Conservation (phyloP, 164 flowering plant species). For the Taxillus chinensis region DNA sequence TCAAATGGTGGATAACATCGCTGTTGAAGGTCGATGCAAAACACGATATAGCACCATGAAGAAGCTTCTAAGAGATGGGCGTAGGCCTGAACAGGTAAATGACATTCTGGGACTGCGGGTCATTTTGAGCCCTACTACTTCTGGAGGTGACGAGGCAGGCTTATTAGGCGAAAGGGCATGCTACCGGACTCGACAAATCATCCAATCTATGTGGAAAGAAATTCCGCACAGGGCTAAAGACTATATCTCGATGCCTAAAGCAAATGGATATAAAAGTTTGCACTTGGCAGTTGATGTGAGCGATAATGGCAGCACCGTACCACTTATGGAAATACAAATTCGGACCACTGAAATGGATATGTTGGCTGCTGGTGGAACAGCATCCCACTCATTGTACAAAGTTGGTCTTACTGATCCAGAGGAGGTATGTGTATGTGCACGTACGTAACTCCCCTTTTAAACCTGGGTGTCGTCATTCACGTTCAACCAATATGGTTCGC, state of each 20-base stretch:
- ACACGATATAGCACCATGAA: slow-evolving; percentile 94
- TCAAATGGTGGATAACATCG: slow-evolving; percentile 47
- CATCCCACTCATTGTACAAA: slow-evolving; percentile 82
- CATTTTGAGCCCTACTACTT: slow-evolving; percentile 40
- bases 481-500: no score
- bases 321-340: slow-evolving; percentile 84
- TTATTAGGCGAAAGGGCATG: slow-evolving; percentile 59
- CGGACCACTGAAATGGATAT: slow-evolving; percentile 76
- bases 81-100: slow-evolving; percentile 69
- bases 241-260: slow-evolving; percentile 72
- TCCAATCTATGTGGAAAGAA: slow-evolving; percentile 71
- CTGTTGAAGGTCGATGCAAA: slow-evolving; percentile 72
- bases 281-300: slow-evolving; percentile 91
- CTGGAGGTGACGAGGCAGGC: slow-evolving; percentile 21
- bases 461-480: no score
- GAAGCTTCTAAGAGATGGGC: slow-evolving; percentile 79
- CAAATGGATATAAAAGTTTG: slow-evolving; percentile 82
- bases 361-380: slow-evolving; percentile 68
- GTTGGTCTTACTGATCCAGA: slow-evolving; percentile 84
- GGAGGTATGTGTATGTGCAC: slow-evolving; percentile 35
- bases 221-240: slow-evolving; percentile 68
- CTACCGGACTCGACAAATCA: slow-evolving; percentile 58
- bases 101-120: slow-evolving; percentile 75
- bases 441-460: no score
- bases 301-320: slow-evolving; percentile 38